These are phyloP conservation scores for Hylodesmum podocarpum DNA, from an alignment of 306 rosid genomes.

Conservation along the genomic window DNA sequence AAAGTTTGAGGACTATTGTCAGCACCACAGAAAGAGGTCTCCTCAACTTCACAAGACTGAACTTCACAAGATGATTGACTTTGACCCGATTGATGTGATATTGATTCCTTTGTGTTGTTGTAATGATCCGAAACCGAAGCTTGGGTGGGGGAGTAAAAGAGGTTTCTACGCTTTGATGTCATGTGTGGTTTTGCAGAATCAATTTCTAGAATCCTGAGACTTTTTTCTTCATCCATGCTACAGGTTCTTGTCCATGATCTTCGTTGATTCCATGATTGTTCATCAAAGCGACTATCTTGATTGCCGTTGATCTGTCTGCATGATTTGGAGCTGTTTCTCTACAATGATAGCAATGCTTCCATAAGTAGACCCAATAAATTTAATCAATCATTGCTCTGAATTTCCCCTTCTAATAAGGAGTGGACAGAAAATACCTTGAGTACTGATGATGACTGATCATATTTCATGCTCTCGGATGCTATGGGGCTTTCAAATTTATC, in stretches of 20 bases:
- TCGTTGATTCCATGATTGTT: slow-evolving; percentile 38
- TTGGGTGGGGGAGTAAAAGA: slow-evolving; percentile 39
- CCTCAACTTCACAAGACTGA: slow-evolving; percentile 53
- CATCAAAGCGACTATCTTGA: slow-evolving; percentile 29
- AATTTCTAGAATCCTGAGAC: slow-evolving; percentile 45
- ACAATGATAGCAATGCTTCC: slow-evolving; percentile 26
- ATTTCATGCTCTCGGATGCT: slow-evolving; percentile 51
- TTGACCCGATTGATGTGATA: slow-evolving; percentile 47
- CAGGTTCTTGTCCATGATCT: slow-evolving; percentile 40
- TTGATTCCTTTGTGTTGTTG: slow-evolving; percentile 56
- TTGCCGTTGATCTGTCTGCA: slow-evolving; percentile 22
- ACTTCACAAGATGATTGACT: slow-evolving; percentile 47
- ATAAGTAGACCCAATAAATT: not conserved
- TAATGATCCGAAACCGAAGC: slow-evolving; percentile 37
- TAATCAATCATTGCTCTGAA: not conserved
- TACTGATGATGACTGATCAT: slow-evolving; percentile 47
- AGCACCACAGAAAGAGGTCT: slow-evolving; percentile 50
- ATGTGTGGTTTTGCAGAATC: slow-evolving; percentile 48
- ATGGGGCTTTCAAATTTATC: slow-evolving; percentile 68
- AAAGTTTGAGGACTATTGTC: slow-evolving; percentile 52
- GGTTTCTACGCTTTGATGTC: slow-evolving; percentile 44
- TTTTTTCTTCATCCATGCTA: slow-evolving; percentile 45
- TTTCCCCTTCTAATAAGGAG: not conserved
- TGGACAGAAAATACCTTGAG: slow-evolving; percentile 44
- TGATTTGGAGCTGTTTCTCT: slow-evolving; percentile 67